These are phyloP conservation scores for Hanseniaspora lindneri DNA, from an alignment of 805 yeast species.

Conservation along the genomic window DNA sequence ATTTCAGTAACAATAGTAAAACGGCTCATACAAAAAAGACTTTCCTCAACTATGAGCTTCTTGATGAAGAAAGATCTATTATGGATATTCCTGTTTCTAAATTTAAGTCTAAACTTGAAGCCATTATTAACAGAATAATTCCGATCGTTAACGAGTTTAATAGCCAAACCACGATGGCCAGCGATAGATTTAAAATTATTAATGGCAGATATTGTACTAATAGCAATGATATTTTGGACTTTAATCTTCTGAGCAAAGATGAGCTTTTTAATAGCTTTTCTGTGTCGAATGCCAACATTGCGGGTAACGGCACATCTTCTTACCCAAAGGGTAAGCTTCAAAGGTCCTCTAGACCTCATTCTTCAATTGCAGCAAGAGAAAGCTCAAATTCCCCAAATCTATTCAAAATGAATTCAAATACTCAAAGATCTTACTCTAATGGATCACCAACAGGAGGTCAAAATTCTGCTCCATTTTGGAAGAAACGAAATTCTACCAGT, in stretches of 20 bases:
- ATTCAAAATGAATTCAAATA: neutral
- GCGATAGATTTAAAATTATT: conserved; percentile 4
- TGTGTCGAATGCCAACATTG: neutral
- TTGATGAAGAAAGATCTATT: conserved; percentile 11
- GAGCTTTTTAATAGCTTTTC: neutral
- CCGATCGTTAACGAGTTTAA: conserved; percentile 8
- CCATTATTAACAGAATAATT: conserved; percentile 9
- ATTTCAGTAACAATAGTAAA: conserved; percentile 40
- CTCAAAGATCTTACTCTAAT: conserved; percentile 7
- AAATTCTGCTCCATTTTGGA: neutral
- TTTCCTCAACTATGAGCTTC: conserved; percentile 7
- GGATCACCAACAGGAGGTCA: neutral
- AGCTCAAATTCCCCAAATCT: conserved; percentile 4
- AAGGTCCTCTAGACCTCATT: conserved; percentile 12
- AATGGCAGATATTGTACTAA: conserved; percentile 3
- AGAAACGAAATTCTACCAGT: conserved; percentile 1
- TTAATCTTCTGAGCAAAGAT: neutral
- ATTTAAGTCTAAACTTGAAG: conserved; percentile 7
- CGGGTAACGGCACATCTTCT: neutral
- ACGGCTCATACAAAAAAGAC: neutral
- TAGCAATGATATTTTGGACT: neutral
- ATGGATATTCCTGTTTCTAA: conserved; percentile 7
- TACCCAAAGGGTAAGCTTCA: conserved; percentile 3
- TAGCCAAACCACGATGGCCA: neutral
- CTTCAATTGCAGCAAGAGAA: conserved; percentile 1